Conservation (phyloP, 805 yeast species). For the Cyberlindnera mississippiensis region DNA sequence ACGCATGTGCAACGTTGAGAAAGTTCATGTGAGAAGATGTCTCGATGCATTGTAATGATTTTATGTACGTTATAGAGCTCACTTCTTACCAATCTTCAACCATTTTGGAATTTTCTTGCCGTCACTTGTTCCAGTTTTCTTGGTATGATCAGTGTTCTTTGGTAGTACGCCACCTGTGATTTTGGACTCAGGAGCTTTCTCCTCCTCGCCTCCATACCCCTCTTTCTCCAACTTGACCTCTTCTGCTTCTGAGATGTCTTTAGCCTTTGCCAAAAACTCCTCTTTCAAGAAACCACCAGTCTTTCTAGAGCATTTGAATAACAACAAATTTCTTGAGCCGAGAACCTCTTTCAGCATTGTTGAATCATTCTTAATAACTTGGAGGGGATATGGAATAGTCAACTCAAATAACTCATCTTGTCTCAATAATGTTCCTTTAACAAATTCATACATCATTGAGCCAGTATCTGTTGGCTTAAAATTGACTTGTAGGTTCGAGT, state of each 20-base stretch:
- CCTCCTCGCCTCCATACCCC: conserved; percentile 3
- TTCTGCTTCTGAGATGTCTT: conserved; percentile 31
- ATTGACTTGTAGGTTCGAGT: conserved; percentile 45
- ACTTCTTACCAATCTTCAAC: conserved; percentile 37
- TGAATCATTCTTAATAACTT: conserved; percentile 29
- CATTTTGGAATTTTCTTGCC: conserved; percentile 35
- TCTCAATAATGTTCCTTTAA: conserved; percentile 27
- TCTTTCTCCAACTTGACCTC: conserved; percentile 19
- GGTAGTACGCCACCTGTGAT: conserved; percentile 22
- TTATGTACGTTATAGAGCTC: no score
- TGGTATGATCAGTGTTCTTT: conserved; percentile 6
- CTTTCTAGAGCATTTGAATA: conserved; percentile 27
- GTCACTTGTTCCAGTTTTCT: background rate
- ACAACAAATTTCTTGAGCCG: conserved; percentile 43
- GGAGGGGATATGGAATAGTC: conserved; percentile 45
- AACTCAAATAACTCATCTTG: conserved; percentile 35
- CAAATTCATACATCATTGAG: conserved; percentile 28
- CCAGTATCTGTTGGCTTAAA: conserved; percentile 43
- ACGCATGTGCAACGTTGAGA: no score
- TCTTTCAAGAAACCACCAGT: conserved; percentile 28
- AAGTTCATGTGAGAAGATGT: no score
- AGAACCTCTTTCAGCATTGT: conserved; percentile 36
- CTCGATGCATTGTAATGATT: no score
- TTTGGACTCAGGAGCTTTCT: conserved; percentile 10
- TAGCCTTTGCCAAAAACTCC: conserved; percentile 29